Conservation (phyloP, 345 rosid genomes). For the Kandelia obovata region DNA sequence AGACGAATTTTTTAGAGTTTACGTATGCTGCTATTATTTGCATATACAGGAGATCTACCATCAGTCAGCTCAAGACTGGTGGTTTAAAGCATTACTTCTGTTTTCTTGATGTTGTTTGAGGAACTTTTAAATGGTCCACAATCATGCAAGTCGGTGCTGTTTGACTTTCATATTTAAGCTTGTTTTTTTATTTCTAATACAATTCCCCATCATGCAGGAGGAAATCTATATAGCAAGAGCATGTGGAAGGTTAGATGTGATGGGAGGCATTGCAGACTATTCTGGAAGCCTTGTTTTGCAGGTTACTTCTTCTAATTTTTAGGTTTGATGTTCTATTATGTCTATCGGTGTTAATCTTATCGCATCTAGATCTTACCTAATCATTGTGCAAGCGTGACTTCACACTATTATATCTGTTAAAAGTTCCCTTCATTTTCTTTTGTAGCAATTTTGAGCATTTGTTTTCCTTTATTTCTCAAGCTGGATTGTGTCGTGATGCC, state of each 20-base stretch:
- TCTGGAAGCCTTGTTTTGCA: slow-evolving; percentile 97
- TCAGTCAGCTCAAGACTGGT: too few relatives aligned
- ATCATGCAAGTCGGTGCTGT: too few relatives aligned
- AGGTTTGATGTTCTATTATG: not conserved
- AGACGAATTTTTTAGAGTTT: too few relatives aligned
- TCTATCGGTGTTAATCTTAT: not conserved
- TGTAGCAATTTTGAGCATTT: not conserved
- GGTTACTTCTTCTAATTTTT: slow-evolving; percentile 35
- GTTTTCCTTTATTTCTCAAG: not conserved
- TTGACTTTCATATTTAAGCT: not conserved
- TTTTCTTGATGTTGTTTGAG: too few relatives aligned
- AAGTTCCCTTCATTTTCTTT: not conserved
- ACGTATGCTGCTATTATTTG: too few relatives aligned
- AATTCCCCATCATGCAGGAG: slow-evolving; percentile 43
- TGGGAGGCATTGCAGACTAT: slow-evolving; percentile 99
- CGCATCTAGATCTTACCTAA: not conserved
- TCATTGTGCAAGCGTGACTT: too few relatives aligned
- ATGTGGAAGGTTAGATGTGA: slow-evolving; percentile 94
- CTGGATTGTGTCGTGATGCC: slow-evolving; percentile 54
- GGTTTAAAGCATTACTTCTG: too few relatives aligned
- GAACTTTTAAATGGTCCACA: too few relatives aligned
- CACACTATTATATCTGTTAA: too few relatives aligned
- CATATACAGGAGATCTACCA: too few relatives aligned
- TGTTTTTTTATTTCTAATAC: not conserved
- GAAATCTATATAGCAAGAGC: slow-evolving; percentile 91